Evolutionary conservation across 2,329 filamentous ascomycete genomes (phyloP).

Genomic region (Furcasterigmium furcatum): DNA sequence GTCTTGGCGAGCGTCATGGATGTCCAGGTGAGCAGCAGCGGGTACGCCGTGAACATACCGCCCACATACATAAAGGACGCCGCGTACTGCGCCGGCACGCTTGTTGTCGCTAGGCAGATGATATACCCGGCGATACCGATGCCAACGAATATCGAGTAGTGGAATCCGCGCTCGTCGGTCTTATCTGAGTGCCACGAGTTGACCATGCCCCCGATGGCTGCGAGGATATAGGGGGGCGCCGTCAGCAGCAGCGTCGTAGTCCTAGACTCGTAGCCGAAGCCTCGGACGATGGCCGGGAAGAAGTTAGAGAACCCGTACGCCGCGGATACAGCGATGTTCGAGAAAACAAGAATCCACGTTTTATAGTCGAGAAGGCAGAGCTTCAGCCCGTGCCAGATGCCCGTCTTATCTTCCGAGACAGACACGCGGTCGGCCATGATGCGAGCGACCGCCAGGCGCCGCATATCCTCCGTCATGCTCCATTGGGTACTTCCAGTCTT

Average conservation of each 20-base stretch:
- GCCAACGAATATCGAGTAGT: constrained; percentile 36
- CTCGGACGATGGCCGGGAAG: constrained; percentile 13
- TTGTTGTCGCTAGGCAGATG: constrained; percentile 7
- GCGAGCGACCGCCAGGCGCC: constrained; percentile 4
- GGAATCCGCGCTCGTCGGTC: constrained; percentile 44
- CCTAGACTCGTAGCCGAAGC: not conserved
- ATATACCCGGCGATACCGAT: constrained; percentile 25
- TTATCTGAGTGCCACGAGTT: constrained; percentile 34
- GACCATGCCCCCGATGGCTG: constrained; percentile 17
- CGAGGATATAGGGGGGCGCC: constrained; percentile 13
- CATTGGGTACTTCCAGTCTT: constrained; percentile 4
- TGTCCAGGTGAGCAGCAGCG: constrained; percentile 62
- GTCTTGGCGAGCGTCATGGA: constrained; percentile 71
- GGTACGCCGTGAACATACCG: constrained; percentile 6
- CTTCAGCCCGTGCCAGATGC: constrained; percentile 7
- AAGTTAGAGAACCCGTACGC: constrained; percentile 15
- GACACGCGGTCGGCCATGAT: constrained; percentile 8
- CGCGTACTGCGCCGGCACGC: constrained; percentile 6
- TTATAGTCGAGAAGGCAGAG: constrained; percentile 35
- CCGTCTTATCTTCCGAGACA: constrained; percentile 5
- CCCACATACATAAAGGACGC: constrained; percentile 11
- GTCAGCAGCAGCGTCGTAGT: constrained; percentile 12
- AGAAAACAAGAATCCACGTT: constrained; percentile 29
- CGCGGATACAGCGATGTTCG: not conserved
- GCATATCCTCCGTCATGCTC: constrained; percentile 6